Conservation (phyloP, 2,329 filamentous ascomycete genomes). For the Penicillium sp. region DNA sequence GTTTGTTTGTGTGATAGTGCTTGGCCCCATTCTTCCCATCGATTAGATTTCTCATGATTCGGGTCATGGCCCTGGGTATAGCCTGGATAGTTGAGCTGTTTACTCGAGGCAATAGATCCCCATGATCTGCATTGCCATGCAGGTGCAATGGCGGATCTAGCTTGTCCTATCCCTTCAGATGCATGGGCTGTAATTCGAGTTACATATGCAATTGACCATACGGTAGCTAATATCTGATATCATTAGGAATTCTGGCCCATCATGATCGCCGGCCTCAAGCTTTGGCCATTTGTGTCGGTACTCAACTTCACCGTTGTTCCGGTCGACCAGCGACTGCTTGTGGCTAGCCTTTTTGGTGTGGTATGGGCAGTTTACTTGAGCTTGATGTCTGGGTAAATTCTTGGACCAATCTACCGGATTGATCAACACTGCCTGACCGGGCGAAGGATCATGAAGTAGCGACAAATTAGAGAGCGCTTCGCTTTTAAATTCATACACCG, state of each 20-base stretch:
- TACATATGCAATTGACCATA: background rate
- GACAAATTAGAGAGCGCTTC: background rate
- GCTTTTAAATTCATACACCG: background rate
- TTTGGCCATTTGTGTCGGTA: conserved; percentile 47
- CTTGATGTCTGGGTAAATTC: conserved; percentile 31
- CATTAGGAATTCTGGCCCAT: conserved; percentile 40
- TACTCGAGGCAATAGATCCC: background rate
- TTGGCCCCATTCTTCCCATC: background rate
- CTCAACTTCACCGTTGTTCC: conserved; percentile 46
- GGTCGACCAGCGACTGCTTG: conserved; percentile 39
- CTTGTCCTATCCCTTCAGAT: no score
- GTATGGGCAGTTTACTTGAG: conserved; percentile 47
- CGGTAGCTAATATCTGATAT: background rate
- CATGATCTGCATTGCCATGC: background rate
- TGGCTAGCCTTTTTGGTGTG: conserved; percentile 42
- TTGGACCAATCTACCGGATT: background rate
- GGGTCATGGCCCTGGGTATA: background rate
- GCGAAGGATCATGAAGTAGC: background rate
- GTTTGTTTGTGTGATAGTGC: conserved; percentile 8
- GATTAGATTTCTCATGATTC: background rate
- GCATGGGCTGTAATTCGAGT: background rate
- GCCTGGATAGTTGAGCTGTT: background rate
- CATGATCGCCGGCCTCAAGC: conserved; percentile 43
- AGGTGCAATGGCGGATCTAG: background rate
- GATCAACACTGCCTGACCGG: background rate